Evolutionary conservation across 2,329 filamentous ascomycete species (phyloP), one percentile per base, ranked within the genome.

Genomic region (Periconia sp.): DNA sequence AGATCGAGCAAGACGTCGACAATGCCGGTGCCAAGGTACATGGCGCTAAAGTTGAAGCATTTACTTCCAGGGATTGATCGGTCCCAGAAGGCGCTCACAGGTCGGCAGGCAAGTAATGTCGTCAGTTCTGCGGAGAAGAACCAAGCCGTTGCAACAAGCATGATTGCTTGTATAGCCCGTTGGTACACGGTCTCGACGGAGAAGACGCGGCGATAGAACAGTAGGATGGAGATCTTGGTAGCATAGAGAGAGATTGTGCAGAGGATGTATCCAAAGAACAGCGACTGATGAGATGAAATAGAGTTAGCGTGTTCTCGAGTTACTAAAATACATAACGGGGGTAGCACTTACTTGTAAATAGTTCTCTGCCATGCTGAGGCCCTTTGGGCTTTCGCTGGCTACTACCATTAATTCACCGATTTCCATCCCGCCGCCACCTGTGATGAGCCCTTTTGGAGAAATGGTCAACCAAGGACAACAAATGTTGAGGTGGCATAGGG

Each of bases 201-300:
- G 36, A 58, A 47, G n/a, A 57, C 41, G 15, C 53, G 48, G 12
- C 38, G 46, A 24, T 53, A 54, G 38, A 54, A 58, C 13, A 47
- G 25, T 9, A 58, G 47, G 25, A 58, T 49, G 21, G 46, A 54
- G 5, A 53, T 36, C 28, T 57, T 57, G 35, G 47, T 9, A 9
- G 15, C 29, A 18, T 26, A 40, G 2, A 36, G n/a, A 4, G 43
- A 13, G 12, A 28, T 15, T 9, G 18, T n/a, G 32, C 21, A 10
- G 19, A 46, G 22, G 15, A n/a, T 36, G 21, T 24, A 35, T 21
- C 22, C 24, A 9, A 30, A 17, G 22, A 36, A 41, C 7, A 33
- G 10, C 15, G 10, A 5, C 42, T 39, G 5, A 3, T 19, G 6
- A n/a, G n/a, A n/a, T n/a, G n/a, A n/a, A n/a, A 28, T 11, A 32